A percentile compares a stretch with the other conserved stretches of the same genome.
Conservation (phyloP, 2,329 filamentous ascomycete genomes). For the Sordariomycetes sp. region DNA sequence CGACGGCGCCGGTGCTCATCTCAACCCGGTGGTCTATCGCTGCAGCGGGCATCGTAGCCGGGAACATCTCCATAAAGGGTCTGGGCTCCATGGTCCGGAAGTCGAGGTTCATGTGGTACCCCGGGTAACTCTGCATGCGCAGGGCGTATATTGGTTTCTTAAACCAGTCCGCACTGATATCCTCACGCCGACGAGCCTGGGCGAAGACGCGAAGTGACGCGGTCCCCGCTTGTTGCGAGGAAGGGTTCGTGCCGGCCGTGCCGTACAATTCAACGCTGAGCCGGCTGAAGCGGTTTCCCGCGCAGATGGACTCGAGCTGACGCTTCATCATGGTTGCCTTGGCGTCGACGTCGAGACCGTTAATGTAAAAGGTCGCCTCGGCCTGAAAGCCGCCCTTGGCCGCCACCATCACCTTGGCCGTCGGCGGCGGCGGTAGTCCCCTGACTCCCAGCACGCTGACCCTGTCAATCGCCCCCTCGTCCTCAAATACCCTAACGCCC, state of each 20-base stretch:
- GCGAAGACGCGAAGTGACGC: conserved; percentile 31
- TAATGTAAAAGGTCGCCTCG: conserved; percentile 27
- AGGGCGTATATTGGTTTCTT: conserved; percentile 21
- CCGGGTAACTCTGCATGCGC: conserved; percentile 25
- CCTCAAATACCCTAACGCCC: conserved; percentile 12
- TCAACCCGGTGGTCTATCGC: conserved; percentile 14
- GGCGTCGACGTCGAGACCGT: conserved; percentile 25
- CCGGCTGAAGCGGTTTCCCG: conserved; percentile 16
- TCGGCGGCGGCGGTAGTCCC: conserved; percentile 16
- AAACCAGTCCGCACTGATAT: conserved; percentile 20
- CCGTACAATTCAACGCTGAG: conserved; percentile 20
- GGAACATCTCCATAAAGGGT: conserved; percentile 28
- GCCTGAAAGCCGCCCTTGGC: conserved; percentile 29
- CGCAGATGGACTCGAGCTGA: conserved; percentile 13
- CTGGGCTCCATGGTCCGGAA: conserved; percentile 27
- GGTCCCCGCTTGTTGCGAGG: conserved; percentile 31
- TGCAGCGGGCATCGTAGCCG: conserved; percentile 16
- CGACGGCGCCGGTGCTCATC: conserved; percentile 7
- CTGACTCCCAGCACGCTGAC: conserved; percentile 14
- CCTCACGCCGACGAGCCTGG: conserved; percentile 25
- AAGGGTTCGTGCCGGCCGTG: conserved; percentile 21
- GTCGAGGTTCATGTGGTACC: conserved; percentile 28
- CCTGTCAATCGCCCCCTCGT: conserved; percentile 15
- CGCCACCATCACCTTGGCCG: conserved; percentile 27
- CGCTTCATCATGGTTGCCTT: conserved; percentile 28